Evolutionary conservation across 2,329 filamentous ascomycete species (phyloP), one percentile per base, ranked within the genome.

Genomic region (Fusarium sp.): DNA sequence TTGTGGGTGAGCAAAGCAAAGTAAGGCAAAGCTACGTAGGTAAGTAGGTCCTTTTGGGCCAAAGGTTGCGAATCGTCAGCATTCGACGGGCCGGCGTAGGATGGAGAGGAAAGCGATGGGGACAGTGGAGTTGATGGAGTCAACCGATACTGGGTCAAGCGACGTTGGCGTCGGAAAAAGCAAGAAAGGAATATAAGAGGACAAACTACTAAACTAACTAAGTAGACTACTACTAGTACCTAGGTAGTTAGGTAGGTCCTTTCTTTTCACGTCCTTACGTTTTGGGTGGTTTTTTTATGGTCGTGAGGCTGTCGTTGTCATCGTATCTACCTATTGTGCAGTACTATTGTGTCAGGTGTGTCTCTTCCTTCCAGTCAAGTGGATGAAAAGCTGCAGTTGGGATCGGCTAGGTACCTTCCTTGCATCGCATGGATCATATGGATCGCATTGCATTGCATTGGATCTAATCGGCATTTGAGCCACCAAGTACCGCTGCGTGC

Each of bases 401-500:
- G 55, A 73, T 73, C 72, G 71, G 68, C 43, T 45, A 37, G 28
- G 27, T 37, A 30, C 41, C n/a, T 59, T 37, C 47, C 53, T 64
- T 64, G 53, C 53, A 58, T 51, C 59, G 53, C 34, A 37, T 37
- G 34, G 34, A 37, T 37, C 34, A n/a, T 9, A 37, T 30, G 12
- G 28, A 28, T 34, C 18, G 34, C 13, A 32, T 32, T 32, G 34
- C 34, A 37, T 37, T 37, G 34, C 55, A 59, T 56, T 57, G 54
- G 48, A 68, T 69, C 67, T 58, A 46, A 66, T 66, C 59, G 60
- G 51, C 59, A 59, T 51, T 45, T 72, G 59, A 65, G 61, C 68
- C 62, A 56, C 59, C 57, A 67, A 73, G 65, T 72, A 62, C 71
- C 58, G 63, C 56, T 50, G 40, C 49, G 21, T 34, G 28, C 37